A percentile compares a stretch with the other conserved stretches of the same genome.
Evolutionary conservation across 768 basidiomycete genomes (phyloP).

Genomic region (Pholiota microspora): DNA sequence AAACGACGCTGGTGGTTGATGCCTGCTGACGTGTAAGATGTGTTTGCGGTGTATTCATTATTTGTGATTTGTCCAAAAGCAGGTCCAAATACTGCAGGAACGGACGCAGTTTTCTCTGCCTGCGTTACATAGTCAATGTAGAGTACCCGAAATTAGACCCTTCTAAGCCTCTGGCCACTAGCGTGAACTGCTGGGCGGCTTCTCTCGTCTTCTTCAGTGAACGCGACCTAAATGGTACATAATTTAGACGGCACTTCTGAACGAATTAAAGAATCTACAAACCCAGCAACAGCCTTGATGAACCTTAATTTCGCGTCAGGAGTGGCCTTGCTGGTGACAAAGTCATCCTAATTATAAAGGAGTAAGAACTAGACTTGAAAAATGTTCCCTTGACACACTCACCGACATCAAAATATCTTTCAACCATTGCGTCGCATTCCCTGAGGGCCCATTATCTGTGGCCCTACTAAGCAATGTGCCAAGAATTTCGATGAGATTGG

Average conservation of each 20-base stretch:
- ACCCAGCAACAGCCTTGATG: conserved; percentile 70
- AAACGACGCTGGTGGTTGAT: too few relatives aligned
- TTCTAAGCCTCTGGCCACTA: conserved; percentile 81
- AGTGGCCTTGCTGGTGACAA: conserved; percentile 70
- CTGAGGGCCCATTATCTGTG: conserved; percentile 28
- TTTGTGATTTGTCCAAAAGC: too few relatives aligned
- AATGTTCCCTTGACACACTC: conserved; percentile 10
- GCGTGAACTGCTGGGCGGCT: conserved; percentile 83
- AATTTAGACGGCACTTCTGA: too few relatives aligned
- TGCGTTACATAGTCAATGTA: conserved; percentile 49
- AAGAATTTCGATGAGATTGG: conserved; percentile 83
- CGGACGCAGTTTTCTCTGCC: not conserved
- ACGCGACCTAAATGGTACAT: conserved; percentile 64
- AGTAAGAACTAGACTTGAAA: not conserved
- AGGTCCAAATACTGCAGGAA: too few relatives aligned
- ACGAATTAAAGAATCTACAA: conserved; percentile 12
- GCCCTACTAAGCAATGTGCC: conserved; percentile 59
- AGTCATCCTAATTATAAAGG: conserved; percentile 52
- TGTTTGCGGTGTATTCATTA: too few relatives aligned
- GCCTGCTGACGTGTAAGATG: too few relatives aligned
- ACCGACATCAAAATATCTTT: conserved; percentile 68
- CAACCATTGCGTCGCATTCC: conserved; percentile 62
- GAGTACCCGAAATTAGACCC: conserved; percentile 87
- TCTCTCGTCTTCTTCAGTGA: conserved; percentile 74
- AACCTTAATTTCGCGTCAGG: conserved; percentile 78